Evolutionary conservation across 805 yeast genomes (phyloP).

Genomic region (Candida loeiensis): DNA sequence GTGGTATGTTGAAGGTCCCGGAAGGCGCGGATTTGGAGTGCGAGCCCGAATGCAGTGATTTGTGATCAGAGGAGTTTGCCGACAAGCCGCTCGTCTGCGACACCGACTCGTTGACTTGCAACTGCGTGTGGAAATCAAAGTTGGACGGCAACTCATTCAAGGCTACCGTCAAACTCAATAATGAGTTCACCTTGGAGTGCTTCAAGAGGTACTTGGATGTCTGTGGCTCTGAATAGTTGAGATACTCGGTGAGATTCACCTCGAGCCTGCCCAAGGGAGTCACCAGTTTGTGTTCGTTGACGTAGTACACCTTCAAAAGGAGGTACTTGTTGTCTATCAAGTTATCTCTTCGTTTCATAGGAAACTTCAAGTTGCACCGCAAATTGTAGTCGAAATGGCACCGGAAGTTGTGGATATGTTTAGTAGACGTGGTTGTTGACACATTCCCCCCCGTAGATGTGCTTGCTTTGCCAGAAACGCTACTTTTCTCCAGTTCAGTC

Average conservation of each 20-base stretch:
- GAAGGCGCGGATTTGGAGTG: neutral
- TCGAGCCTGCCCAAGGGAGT: conserved; percentile 61
- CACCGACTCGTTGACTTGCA: conserved; percentile 29
- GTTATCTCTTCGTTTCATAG: conserved; percentile 36
- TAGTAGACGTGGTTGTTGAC: conserved; percentile 27
- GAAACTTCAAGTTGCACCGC: conserved; percentile 37
- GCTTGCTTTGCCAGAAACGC: neutral
- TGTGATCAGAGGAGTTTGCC: neutral
- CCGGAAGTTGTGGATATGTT: conserved; percentile 37
- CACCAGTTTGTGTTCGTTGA: conserved; percentile 18
- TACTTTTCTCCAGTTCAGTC: neutral
- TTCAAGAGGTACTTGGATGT: conserved; percentile 67
- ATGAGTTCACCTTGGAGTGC: conserved; percentile 79
- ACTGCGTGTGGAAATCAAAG: conserved; percentile 40
- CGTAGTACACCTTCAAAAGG: conserved; percentile 34
- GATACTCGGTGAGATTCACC: conserved; percentile 70
- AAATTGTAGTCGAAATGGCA: conserved; percentile 35
- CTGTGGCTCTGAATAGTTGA: conserved; percentile 48
- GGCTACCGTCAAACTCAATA: conserved; percentile 58
- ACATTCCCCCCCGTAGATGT: conserved; percentile 20
- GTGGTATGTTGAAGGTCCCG: neutral
- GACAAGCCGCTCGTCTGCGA: neutral
- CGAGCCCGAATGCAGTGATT: neutral
- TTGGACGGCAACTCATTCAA: conserved; percentile 42
- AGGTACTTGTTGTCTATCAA: conserved; percentile 43